These are phyloP conservation scores for Talaromyces amestolkiae DNA, from an alignment of 2,329 filamentous ascomycete species.

Conservation along the genomic window DNA sequence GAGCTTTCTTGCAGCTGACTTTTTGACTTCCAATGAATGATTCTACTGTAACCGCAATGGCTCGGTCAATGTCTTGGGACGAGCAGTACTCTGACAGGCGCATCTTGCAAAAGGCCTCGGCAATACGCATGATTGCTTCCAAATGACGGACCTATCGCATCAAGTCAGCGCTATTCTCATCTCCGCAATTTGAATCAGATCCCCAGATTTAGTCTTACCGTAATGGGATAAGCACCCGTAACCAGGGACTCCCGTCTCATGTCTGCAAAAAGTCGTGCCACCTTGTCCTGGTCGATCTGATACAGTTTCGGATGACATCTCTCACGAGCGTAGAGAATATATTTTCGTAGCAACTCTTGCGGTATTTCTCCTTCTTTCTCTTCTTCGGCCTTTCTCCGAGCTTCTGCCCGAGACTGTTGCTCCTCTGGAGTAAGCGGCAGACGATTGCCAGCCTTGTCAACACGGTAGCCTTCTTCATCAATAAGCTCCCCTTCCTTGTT, in stretches of 20 bases:
- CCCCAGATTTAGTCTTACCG: constrained; percentile 59
- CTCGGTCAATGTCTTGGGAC: constrained; percentile 86
- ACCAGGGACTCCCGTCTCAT: constrained; percentile 91
- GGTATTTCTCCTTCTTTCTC: constrained; percentile 70
- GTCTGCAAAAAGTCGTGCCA: constrained; percentile 88
- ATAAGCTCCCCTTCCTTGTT: constrained; percentile 53
- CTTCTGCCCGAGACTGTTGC: constrained; percentile 38
- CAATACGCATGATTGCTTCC: constrained; percentile 95
- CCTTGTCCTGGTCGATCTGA: constrained; percentile 96
- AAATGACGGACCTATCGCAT: constrained; percentile 78
- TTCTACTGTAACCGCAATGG: constrained; percentile 93
- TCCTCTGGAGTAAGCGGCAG: constrained; percentile 44
- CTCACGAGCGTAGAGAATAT: constrained; percentile 92
- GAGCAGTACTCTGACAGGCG: constrained; percentile 94
- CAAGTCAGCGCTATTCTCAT: constrained; percentile 17
- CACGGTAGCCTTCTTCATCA: constrained; percentile 58
- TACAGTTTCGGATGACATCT: constrained; percentile 89
- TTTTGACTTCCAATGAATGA: constrained; percentile 96
- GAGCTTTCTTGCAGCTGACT: constrained; percentile 93
- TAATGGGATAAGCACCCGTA: constrained; percentile 96
- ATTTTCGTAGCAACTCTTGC: constrained; percentile 89
- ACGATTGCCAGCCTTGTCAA: constrained; percentile 46
- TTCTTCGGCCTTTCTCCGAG: constrained; percentile 47
- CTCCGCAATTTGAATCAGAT: neutral
- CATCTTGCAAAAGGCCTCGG: constrained; percentile 95